These are phyloP conservation scores for Daldinia loculata DNA, from an alignment of 495 filamentous ascomycete genomes.

Conservation along the genomic window DNA sequence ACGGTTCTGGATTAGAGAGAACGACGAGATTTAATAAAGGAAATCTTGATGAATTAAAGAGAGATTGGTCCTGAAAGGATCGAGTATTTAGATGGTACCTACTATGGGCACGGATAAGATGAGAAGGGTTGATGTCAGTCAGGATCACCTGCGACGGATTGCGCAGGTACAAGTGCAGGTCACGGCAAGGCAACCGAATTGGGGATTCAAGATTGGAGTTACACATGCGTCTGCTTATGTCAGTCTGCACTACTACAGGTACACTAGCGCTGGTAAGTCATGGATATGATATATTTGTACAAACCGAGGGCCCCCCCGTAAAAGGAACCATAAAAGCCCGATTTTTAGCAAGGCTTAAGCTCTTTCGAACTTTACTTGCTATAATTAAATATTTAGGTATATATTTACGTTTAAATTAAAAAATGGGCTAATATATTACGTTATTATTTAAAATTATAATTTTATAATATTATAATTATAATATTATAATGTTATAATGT, in stretches of 20 bases:
- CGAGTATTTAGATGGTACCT: conserved; percentile 5
- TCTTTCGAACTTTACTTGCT: too few species aligned
- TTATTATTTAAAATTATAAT: too few species aligned
- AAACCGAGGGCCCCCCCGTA: too few species aligned
- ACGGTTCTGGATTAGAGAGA: conserved; percentile 6
- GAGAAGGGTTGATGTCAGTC: conserved; percentile 13
- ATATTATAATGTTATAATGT: too few species aligned
- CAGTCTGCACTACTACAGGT: not conserved
- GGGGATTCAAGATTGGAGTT: conserved; percentile 6
- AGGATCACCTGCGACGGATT: conserved; percentile 22
- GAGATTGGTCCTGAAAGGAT: conserved; percentile 10
- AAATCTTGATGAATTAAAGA: conserved; percentile 13
- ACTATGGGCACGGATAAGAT: not conserved
- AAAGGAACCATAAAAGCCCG: too few species aligned
- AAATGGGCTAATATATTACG: too few species aligned
- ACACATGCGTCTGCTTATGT: conserved; percentile 18
- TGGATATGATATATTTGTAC: not conserved
- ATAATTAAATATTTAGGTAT: too few species aligned
- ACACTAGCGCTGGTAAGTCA: conserved; percentile 10
- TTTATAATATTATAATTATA: too few species aligned
- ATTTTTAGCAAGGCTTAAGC: too few species aligned
- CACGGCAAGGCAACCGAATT: conserved; percentile 28
- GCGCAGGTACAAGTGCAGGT: conserved; percentile 11
- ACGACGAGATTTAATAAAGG: not conserved
- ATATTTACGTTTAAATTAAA: too few species aligned